Base-by-base conservation (phyloP, 495 filamentous ascomycete species). In the Chaetomium cochliodes region DNA sequence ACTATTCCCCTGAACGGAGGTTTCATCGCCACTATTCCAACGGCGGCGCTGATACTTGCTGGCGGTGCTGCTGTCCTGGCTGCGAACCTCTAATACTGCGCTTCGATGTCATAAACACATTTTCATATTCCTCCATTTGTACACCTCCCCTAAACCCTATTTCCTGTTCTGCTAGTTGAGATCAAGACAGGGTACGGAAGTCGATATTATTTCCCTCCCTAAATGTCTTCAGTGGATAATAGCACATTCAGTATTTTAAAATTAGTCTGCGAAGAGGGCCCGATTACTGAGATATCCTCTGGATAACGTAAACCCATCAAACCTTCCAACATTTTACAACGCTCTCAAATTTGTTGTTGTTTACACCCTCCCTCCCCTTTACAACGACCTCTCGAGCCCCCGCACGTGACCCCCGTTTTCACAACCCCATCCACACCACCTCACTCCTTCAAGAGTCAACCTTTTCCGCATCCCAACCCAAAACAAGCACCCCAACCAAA, bases 321-420 rank as follows among this genome's bases (percentile, higher is more conserved):
- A 37, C 33, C 8, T 37, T 37, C 81, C 15, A 83, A 81, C 15
- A 86, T 77, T 44, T 18, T 18, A 4, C 23, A 13, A 0, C 3
- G 6, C 41, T 42, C 2, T 41, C 11, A 12, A 13, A n/a, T 16
- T 57, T 57, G 26, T 55, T 55, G 16, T n/a, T 25, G 18, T n/a
- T n/a, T n/a, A n/a, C n/a, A n/a, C n/a, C 16, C 33, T 30, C 8
- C 18, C 11, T 23, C 26, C 5, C 5, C n/a, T 2, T 42, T 13
- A 60, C 12, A 30, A 41, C n/a, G 58, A 44, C 41, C 28, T 37
- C 22, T 37, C 18, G 9, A 11, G 13, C 18, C 22, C 15, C 2
- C 20, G 20, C 58, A 60, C 58, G 58, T 60, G 58, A 60, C 58
- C 46, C 20, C 33, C 54, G 22, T 46, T 28, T 22, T 46, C 28